Evolutionary conservation across 441 rosid species (phyloP), one percentile per base, ranked within the genome.

Genomic region (Kokia cookei): DNA sequence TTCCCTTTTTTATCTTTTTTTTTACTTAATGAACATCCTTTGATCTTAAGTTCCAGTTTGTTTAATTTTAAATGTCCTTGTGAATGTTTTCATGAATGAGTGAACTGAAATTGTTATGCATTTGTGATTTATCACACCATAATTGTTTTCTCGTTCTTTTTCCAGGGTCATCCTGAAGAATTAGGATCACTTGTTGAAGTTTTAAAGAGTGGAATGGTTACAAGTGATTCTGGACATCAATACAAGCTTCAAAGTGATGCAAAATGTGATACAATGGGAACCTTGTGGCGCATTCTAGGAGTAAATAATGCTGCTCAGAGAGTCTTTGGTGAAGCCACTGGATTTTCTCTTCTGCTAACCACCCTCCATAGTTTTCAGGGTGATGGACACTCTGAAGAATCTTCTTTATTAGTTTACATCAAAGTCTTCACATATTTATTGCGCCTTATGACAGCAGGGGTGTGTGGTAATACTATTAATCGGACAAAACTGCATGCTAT

Each of bases 191-290:
- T 97, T 82, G 90, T 97, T 73, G 99, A 97, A 83, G 89, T 95
- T 87, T 87, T 97, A 70, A 97, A 97, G 89, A 90, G 99, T 80
- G 98, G 99, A 83, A 97, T 97, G 96, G 97, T 93, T 77, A 93
- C 96, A 77, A 88, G 98, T 83, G 84, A 85, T 45, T 84, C 89
- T 59, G 99, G 99, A 77, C 86, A 92, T 86, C 99, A 95, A 70
- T 93, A 93, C 87, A 89, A 81, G 84, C 96, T 97, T 86, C 90
- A 84, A 75, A 86, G 84, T 85, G 95, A 92, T 86, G 97, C 99
- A 69, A 93, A 87, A 87, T 97, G 99, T 82, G 99, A 97, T 82
- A 91, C 89, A 45, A 93, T 97, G 98, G 97, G 99, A 54, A 84
- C 99, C 66, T 81, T 97, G 80, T 97, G 99, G 99, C 98, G 99